Percentiles rank a stretch among this genome's conserved stretches.
Conservation (phyloP, 1,139 yeast species). For the Wickerhamiella pararugosa region DNA sequence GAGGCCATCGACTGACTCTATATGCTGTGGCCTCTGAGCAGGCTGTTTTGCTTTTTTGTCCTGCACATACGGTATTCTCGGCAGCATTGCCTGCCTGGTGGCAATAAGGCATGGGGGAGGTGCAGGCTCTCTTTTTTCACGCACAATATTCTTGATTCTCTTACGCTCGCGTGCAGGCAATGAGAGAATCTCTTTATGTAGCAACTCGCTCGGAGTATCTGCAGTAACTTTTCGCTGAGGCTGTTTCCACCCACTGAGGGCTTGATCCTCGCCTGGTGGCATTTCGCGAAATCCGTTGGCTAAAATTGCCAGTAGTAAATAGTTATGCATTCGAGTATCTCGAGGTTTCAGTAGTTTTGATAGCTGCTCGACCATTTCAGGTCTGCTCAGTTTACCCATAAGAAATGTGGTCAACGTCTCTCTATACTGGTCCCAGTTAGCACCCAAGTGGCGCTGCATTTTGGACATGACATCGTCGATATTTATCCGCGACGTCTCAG, state of each 20-base stretch:
- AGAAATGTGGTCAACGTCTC: constrained; percentile 61
- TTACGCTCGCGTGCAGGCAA: constrained; percentile 74
- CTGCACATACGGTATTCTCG: constrained; percentile 67
- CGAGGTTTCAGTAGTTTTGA: constrained; percentile 40
- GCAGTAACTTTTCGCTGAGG: constrained; percentile 20
- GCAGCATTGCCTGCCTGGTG: constrained; percentile 72
- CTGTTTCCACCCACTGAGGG: constrained; percentile 28
- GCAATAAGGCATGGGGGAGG: constrained; percentile 46
- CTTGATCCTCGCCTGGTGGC: constrained; percentile 38
- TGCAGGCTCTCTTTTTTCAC: constrained; percentile 60
- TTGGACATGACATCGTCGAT: constrained; percentile 59
- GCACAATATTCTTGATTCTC: constrained; percentile 67
- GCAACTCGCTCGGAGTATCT: constrained; percentile 14
- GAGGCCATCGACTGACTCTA: constrained; percentile 4
- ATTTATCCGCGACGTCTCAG: constrained; percentile 34
- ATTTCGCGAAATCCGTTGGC: constrained; percentile 74
- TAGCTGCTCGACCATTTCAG: constrained; percentile 48
- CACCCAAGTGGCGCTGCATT: constrained; percentile 56
- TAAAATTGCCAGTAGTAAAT: constrained; percentile 59
- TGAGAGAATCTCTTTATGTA: constrained; percentile 53
- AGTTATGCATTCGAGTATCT: constrained; percentile 54
- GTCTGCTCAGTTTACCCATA: constrained; percentile 63
- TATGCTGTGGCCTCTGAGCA: neutral
- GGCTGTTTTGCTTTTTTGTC: constrained; percentile 17
- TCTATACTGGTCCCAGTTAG: constrained; percentile 76